phyloP scores from a whole-genome alignment of 352 stramenopile species.

The Phytophthora pini region DNA sequence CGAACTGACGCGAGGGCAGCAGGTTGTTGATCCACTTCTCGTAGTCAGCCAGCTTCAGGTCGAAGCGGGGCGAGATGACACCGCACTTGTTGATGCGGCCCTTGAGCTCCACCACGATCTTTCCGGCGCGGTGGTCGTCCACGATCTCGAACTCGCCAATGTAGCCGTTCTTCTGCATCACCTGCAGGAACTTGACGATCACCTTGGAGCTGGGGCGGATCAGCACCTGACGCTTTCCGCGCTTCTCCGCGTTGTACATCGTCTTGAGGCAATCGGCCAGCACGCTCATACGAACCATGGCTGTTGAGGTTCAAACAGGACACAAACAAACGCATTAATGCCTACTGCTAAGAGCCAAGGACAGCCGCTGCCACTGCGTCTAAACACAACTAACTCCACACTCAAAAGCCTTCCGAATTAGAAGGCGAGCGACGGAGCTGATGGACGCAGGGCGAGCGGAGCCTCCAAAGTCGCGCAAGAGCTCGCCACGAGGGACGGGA shows the following conservation, averaged over 20 bases:
- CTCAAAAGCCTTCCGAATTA: conserved; percentile 8
- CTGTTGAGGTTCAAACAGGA: conserved; percentile 40
- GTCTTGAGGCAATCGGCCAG: conserved; percentile 99
- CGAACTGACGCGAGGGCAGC: conserved; percentile 98
- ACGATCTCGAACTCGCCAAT: conserved; percentile 99
- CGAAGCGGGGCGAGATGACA: conserved; percentile 99
- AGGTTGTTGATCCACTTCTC: conserved; percentile 99
- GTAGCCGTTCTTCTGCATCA: conserved; percentile 99
- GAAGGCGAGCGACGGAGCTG: conserved; percentile 19
- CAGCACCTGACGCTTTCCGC: conserved; percentile 99
- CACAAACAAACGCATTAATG: conserved; percentile 53
- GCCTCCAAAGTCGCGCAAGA: conserved; percentile 74
- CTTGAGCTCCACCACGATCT: conserved; percentile 99
- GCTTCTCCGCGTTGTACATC: conserved; percentile 99
- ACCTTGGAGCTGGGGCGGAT: conserved; percentile 99
- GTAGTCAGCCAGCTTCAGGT: conserved; percentile 96
- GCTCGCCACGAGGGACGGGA: conserved; percentile 14
- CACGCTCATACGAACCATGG: conserved; percentile 99
- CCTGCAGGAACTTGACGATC: conserved; percentile 99
- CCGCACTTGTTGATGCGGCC: conserved; percentile 99
- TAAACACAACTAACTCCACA: conserved; percentile 20
- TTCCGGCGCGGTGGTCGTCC: conserved; percentile 99
- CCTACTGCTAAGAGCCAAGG: conserved; percentile 63
- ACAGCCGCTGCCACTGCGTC: conserved; percentile 33
- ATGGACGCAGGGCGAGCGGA: conserved; percentile 27